These are phyloP conservation scores for Mucor irregularis DNA, from an alignment of 371 early-diverging fungal genomes.

Conservation along the genomic window DNA sequence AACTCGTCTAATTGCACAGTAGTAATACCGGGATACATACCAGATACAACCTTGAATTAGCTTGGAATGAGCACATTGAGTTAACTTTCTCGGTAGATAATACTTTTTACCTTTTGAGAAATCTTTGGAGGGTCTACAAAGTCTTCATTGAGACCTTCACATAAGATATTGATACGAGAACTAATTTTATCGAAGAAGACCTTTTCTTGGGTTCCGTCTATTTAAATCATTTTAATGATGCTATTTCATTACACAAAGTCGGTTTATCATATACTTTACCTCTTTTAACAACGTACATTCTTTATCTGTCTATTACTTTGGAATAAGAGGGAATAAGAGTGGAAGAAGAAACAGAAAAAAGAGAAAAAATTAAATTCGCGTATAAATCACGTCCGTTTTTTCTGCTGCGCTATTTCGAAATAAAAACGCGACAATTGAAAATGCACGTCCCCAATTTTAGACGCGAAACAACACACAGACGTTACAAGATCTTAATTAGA, in stretches of 20 bases:
- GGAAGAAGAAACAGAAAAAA: not conserved
- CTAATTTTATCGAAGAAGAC: conserved; percentile 94
- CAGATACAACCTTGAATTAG: conserved; percentile 44
- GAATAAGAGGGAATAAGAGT: not conserved
- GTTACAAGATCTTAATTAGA: no score
- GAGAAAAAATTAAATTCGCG: conserved; percentile 5
- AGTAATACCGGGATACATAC: conserved; percentile 90
- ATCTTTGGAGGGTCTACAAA: conserved; percentile 83
- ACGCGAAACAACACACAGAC: no score
- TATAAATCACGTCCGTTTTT: conserved; percentile 6
- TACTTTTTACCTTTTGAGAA: conserved; percentile 74
- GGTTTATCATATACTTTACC: conserved; percentile 38
- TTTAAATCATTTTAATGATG: not conserved
- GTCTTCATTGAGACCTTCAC: conserved; percentile 81
- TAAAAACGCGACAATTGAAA: conserved; percentile 10
- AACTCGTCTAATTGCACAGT: conserved; percentile 89
- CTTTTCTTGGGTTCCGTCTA: conserved; percentile 79
- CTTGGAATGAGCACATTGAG: not conserved
- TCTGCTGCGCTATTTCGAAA: not conserved
- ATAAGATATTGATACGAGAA: conserved; percentile 82
- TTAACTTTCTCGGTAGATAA: not conserved
- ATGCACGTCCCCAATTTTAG: not conserved
- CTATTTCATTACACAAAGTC: not conserved
- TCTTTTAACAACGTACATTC: conserved; percentile 79
- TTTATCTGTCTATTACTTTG: not conserved